Evolutionary conservation across 257 asterid species (phyloP).

Genomic region (Scutellaria galericulata): DNA sequence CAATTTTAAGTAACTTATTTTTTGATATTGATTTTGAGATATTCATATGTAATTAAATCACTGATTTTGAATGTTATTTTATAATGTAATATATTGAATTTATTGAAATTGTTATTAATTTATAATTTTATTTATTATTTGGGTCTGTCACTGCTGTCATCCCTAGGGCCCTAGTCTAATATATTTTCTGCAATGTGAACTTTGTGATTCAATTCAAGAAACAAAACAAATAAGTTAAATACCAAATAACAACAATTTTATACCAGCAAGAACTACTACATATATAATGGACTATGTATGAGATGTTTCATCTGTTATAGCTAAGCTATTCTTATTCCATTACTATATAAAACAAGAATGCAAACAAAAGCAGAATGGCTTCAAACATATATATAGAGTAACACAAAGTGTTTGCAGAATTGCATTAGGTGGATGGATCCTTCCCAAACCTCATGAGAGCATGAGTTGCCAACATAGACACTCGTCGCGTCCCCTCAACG

Average conservation of each 20-base stretch:
- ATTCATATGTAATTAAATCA: too few relatives aligned
- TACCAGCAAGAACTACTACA: slow-evolving; percentile 2
- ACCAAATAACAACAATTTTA: not conserved
- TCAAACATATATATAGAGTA: not conserved
- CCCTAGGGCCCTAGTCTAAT: not conserved
- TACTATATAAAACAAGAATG: not conserved
- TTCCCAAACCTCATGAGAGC: slow-evolving; percentile 82
- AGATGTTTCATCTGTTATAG: not conserved
- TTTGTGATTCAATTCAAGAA: not conserved
- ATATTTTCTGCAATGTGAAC: not conserved
- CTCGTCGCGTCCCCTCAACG: slow-evolving; percentile 56
- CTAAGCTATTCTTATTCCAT: not conserved
- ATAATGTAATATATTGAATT: too few relatives aligned
- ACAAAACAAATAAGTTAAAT: not conserved
- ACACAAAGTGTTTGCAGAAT: not conserved
- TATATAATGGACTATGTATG: not conserved
- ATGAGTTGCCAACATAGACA: slow-evolving; percentile 78
- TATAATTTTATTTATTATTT: too few relatives aligned
- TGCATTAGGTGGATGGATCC: slow-evolving; percentile 49
- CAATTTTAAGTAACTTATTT: too few relatives aligned
- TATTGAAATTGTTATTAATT: too few relatives aligned
- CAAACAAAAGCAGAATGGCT: not conserved
- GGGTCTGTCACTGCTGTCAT: too few relatives aligned
- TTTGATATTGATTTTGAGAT: too few relatives aligned
- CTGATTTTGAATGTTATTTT: too few relatives aligned